Evolutionary conservation across 768 basidiomycete species (phyloP), one percentile per base, ranked within the genome.

Genomic region (Kwoniella pini): DNA sequence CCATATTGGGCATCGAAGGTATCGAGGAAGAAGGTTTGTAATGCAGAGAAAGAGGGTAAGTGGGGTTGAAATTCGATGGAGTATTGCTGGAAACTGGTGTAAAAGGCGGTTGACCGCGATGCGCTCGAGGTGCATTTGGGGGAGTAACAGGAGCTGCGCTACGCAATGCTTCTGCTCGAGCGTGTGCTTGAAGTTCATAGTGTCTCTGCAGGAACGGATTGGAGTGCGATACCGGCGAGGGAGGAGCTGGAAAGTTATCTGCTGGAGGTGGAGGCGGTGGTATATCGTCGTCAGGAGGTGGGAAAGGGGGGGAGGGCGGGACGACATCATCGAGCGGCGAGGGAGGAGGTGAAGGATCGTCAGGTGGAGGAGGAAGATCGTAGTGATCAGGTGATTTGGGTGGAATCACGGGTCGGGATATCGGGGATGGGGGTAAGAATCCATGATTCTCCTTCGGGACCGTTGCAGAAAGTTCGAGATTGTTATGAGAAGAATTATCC

Each of bases 191-290:
- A 31, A 53, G 43, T 44, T n/a, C 45, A 22, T 24, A 45, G 19
- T 58, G 36, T 49, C 22, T 30, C 12, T n/a, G 57, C 4, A 46
- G 45, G 27, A 27, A 48, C 22, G 50, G 54, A 26, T 43, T 31
- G 31, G 48, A 46, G 30, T 26, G 38, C 21, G 54, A 39, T 7
- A 51, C 42, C 31, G 58, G 45, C 9, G 62, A 48, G 6, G 62
- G 54, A 38, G 61, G 48, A 31, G 61, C 30, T 13, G 57, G 61
- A 7, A 19, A 10, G 10, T 12, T 33, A 33, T 53, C 42, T 36
- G 33, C 33, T 38, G 54, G 40, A 40, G 62, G 46, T 19, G 62
- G 62, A 5, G 62, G 60, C 1, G 61, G 61, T 6, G 43, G 51
- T 9, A n/a, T 11, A 28, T 19, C 44, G 38, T 53, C 30, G 11